Base-by-base conservation (phyloP, 2,329 filamentous ascomycete genomes). In the Xylariomycetidae sp. region DNA sequence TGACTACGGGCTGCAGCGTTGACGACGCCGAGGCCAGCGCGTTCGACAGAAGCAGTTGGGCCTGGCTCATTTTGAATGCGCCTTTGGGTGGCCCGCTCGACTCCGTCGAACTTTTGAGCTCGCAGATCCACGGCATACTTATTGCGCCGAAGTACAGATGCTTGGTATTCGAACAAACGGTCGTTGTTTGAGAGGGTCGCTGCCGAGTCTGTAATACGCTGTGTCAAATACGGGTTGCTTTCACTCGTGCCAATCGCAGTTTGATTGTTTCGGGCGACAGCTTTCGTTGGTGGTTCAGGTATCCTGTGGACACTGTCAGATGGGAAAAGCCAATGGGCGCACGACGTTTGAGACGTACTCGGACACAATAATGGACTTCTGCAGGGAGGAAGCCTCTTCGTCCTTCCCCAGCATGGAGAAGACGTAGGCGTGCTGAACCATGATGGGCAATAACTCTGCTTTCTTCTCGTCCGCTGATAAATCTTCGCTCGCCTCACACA, bases 341-440 rank as follows among this genome's bases (percentile, higher is more conserved):
- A n/a, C 8, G 10, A 16, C 10, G 27, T 25, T 30, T n/a, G 14
- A 8, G 20, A 44, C 45, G 56, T 63, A 85, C 80, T 74, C 71
- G 31, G 70, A 61, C 36, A 72, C 60, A n/a, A 70, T 70, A 19
- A 88, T 64, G n/a, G 69, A 71, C 32, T 69, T 71, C 31, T 77
- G 76, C 20, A 88, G 52, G 26, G 72, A 66, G 30, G 72, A 66
- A 0, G 84, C 84, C 46, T 88, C 80, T 17, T 76, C 70, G 12
- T 66, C 50, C 48, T 80, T 80, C 13, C 82, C 84, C 40, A 84
- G 57, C 43, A 73, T 76, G 2, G 74, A 72, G 37, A 84, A 69
- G 2, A 86, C 80, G 48, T 82, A 89, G 17, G 83, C 72, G 50
- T 86, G 80, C 58, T 92, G 86, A 16, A 85, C 73, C 19, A 79